phyloP scores from a whole-genome alignment of 2,329 filamentous ascomycete species.

The Penicillium sclerotiorum region DNA sequence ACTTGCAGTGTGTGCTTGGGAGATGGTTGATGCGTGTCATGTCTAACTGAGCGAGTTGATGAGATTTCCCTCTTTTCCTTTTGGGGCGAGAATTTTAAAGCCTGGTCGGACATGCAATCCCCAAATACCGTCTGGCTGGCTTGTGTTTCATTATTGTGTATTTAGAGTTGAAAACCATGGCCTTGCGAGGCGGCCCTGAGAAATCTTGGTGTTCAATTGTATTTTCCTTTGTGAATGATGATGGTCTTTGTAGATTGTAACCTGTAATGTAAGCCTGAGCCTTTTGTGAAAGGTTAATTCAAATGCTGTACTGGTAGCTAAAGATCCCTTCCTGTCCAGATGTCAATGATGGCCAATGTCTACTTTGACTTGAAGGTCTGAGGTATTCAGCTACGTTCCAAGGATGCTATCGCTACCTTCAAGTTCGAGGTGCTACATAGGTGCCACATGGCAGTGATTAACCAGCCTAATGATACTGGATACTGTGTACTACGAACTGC shows the following conservation, averaged over 20 bases:
- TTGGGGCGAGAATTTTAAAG: conserved; percentile 27
- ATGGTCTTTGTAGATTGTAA: background rate
- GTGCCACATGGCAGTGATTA: too few relatives aligned
- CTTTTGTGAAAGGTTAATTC: too few relatives aligned
- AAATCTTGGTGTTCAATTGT: conserved; percentile 35
- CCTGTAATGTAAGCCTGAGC: too few relatives aligned
- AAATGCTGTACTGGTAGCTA: too few relatives aligned
- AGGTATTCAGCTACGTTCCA: too few relatives aligned
- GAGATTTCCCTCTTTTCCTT: conserved; percentile 20
- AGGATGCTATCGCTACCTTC: too few relatives aligned
- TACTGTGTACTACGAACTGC: too few relatives aligned
- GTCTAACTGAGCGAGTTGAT: conserved; percentile 28
- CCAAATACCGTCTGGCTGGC: conserved; percentile 25
- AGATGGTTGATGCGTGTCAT: conserved; percentile 8
- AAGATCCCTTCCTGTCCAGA: too few relatives aligned
- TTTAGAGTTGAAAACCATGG: conserved; percentile 45
- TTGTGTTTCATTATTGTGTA: conserved; percentile 46
- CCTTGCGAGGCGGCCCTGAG: conserved; percentile 32
- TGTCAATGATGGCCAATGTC: too few relatives aligned
- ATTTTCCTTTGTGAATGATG: conserved; percentile 26
- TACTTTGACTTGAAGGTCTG: too few relatives aligned
- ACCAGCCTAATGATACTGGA: too few relatives aligned
- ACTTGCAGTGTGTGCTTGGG: background rate
- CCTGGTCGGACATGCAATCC: conserved; percentile 27
- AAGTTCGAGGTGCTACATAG: too few relatives aligned